Percentiles rank a stretch among this genome's conserved stretches.
These are phyloP conservation scores for Pichia sp. DNA, from an alignment of 1,139 yeast genomes.

Conservation along the genomic window DNA sequence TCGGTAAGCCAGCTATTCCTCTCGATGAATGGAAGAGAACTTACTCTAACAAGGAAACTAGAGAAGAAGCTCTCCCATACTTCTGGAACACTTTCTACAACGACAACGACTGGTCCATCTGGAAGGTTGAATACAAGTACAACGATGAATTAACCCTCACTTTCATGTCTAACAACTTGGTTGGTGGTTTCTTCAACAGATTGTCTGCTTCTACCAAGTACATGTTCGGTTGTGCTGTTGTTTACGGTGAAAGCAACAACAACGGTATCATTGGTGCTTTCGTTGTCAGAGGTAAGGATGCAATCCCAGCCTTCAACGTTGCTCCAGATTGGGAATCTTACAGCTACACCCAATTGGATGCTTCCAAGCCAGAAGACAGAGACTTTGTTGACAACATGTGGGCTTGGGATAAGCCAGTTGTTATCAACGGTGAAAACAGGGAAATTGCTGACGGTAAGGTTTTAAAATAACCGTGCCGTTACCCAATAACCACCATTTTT, in stretches of 20 bases:
- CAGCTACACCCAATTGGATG: slow-evolving; percentile 59
- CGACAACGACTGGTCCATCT: slow-evolving; percentile 89
- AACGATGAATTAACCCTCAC: slow-evolving; percentile 95
- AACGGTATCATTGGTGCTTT: slow-evolving; percentile 96
- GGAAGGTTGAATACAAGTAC: slow-evolving; percentile 95
- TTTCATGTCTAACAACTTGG: slow-evolving; percentile 97
- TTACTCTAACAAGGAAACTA: slow-evolving; percentile 97
- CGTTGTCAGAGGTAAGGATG: slow-evolving; percentile 92
- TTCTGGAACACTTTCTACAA: slow-evolving; percentile 92
- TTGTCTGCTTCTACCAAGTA: slow-evolving; percentile 86
- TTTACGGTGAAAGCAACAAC: slow-evolving; percentile 97
- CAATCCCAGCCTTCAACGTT: slow-evolving; percentile 86
- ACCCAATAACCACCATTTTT: too few species aligned
- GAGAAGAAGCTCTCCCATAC: slow-evolving; percentile 93
- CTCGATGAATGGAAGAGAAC: slow-evolving; percentile 95
- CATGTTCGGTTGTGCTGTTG: slow-evolving; percentile 90
- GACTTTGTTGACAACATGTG: slow-evolving; percentile 66
- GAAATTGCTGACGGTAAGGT: slow-evolving; percentile 82
- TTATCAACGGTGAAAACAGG: slow-evolving; percentile 54
- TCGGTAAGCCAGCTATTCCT: slow-evolving; percentile 63
- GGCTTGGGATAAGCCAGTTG: slow-evolving; percentile 81
- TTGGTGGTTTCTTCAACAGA: slow-evolving; percentile 99
- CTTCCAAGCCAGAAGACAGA: slow-evolving; percentile 60
- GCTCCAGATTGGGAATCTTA: slow-evolving; percentile 99
- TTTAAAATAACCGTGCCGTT: slow-evolving; percentile 61